phyloP scores from a whole-genome alignment of 148 eudicot genomes.

The Heliamphora exappendiculata region DNA sequence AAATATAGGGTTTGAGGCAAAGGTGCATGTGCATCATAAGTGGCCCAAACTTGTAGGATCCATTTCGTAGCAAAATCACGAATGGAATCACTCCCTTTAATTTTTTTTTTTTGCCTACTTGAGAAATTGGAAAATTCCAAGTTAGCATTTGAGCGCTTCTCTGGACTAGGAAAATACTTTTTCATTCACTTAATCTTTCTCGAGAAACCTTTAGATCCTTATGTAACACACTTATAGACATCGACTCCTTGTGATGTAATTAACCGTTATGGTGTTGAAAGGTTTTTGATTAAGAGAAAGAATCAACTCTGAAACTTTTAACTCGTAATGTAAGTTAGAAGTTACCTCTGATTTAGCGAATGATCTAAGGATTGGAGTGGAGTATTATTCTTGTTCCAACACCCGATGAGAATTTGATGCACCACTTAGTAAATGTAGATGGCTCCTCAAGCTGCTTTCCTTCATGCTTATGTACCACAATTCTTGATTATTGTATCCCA shows the following conservation, averaged over 20 bases:
- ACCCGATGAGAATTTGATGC: conserved; percentile 1
- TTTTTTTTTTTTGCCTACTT: not conserved
- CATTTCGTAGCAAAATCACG: not conserved
- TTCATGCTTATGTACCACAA: not conserved
- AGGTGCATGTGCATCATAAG: not conserved
- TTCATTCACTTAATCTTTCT: conserved; percentile 6
- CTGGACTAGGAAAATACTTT: not conserved
- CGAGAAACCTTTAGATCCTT: not conserved
- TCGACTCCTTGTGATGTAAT: conserved; percentile 5
- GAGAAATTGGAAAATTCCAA: not conserved
- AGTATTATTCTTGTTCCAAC: conserved; percentile 17
- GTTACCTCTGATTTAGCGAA: conserved; percentile 19
- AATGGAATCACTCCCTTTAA: not conserved
- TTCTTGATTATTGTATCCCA: conserved; percentile 17
- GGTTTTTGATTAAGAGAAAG: not conserved
- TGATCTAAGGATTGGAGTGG: conserved; percentile 24
- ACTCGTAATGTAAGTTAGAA: not conserved
- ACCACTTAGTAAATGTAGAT: conserved; percentile 15
- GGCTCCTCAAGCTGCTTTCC: not conserved
- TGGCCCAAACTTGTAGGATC: not conserved
- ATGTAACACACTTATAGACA: not conserved
- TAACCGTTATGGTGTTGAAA: conserved; percentile 5
- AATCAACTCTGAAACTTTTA: not conserved
- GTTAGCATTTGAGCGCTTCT: not conserved
- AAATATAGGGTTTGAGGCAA: not conserved